These are phyloP conservation scores for Eleusine indica DNA, from an alignment of 176 grass and related monocot species.

Conservation along the genomic window DNA sequence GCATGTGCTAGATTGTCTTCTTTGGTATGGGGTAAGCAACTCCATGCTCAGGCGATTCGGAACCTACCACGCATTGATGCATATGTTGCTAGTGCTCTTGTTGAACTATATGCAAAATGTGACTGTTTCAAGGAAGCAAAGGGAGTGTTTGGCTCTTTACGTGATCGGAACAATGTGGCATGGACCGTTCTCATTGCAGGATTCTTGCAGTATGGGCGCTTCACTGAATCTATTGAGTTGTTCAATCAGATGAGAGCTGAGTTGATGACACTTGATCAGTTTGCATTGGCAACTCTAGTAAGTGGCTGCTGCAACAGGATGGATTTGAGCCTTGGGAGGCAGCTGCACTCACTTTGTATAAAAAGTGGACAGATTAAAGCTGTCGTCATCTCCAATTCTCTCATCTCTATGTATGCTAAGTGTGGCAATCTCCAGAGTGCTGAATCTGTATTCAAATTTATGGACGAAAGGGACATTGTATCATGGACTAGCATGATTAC, in stretches of 20 bases:
- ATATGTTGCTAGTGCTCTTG: conserved; percentile 85
- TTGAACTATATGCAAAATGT: conserved; percentile 94
- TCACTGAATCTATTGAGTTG: conserved; percentile 71
- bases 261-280: conserved; percentile 61
- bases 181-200: conserved; percentile 92
- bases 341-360: conserved; percentile 72
- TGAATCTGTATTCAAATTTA: conserved; percentile 75
- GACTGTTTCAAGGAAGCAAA: conserved; percentile 64
- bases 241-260: conserved; percentile 92
- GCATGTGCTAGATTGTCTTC: conserved; percentile 72
- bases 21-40: conserved; percentile 67
- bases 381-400: conserved; percentile 78
- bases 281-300: conserved; percentile 72
- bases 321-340: conserved; percentile 66
- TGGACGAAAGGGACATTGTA: conserved; percentile 73
- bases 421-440: conserved; percentile 60
- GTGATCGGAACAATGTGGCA: conserved; percentile 53
- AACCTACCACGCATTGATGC: conserved; percentile 59
- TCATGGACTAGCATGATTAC: conserved; percentile 99
- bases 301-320: conserved; percentile 73
- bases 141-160: conserved; percentile 61
- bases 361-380: conserved; percentile 61
- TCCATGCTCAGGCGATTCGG: conserved; percentile 76
- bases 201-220: conserved; percentile 60
- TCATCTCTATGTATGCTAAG: conserved; percentile 89